A percentile compares a stretch with the other conserved stretches of the same genome.
Conservation (phyloP, 2,329 filamentous ascomycete species). For the Colletotrichum tropicale region DNA sequence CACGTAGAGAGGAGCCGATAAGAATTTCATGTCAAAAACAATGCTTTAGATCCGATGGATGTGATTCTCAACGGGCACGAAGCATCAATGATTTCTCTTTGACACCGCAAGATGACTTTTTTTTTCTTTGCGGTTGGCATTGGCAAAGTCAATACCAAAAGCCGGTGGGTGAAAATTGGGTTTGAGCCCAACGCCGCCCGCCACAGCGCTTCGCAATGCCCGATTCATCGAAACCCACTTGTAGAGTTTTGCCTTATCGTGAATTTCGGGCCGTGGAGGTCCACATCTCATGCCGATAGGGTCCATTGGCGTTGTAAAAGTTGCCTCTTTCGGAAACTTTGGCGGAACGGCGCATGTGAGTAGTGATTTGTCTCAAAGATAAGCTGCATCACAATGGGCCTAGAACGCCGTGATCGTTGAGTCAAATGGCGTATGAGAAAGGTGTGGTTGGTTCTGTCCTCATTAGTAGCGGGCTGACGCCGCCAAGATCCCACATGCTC, state of each 20-base stretch:
- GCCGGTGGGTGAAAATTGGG: background rate
- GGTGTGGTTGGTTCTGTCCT: background rate
- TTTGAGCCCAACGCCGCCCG: background rate
- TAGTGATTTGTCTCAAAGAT: background rate
- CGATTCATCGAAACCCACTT: conserved; percentile 6
- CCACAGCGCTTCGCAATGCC: background rate
- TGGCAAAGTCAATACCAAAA: background rate
- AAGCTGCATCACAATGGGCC: background rate
- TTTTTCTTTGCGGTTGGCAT: background rate
- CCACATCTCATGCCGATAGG: background rate
- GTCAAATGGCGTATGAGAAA: background rate
- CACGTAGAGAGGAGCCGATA: conserved; percentile 28
- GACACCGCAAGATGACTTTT: background rate
- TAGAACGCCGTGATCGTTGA: background rate
- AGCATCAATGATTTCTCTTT: background rate
- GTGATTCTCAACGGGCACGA: background rate
- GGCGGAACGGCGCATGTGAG: background rate
- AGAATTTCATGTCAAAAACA: background rate
- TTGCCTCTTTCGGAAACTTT: background rate
- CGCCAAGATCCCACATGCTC: background rate
- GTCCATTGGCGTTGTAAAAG: background rate
- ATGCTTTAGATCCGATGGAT: rapidly evolving
- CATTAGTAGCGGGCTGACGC: background rate
- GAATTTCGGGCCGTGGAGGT: background rate
- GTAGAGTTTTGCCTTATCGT: background rate